Evolutionary conservation across 1,139 yeast species (phyloP).

Genomic region (Geotrichum armillariae): DNA sequence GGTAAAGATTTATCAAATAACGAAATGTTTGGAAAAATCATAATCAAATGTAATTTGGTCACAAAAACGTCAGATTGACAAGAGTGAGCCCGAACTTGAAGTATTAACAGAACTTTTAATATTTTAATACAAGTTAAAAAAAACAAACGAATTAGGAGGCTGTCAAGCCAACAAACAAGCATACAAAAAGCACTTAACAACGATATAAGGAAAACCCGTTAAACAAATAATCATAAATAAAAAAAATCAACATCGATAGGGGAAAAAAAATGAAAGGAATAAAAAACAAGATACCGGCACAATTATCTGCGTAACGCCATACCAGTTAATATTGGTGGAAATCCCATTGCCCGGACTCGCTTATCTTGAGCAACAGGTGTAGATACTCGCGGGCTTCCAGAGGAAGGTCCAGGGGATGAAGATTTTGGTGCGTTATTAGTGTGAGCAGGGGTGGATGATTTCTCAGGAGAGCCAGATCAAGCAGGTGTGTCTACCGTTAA

Average conservation of each 20-base stretch:
- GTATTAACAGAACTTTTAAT: no score
- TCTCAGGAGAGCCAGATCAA: slow-evolving; percentile 21
- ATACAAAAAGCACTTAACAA: no score
- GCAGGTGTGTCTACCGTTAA: slow-evolving; percentile 21
- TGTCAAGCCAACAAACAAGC: no score
- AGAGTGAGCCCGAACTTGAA: no score
- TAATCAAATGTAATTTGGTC: no score
- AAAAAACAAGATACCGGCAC: no score
- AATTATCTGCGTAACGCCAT: slow-evolving; percentile 23
- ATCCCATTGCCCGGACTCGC: slow-evolving; percentile 34
- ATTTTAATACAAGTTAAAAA: no score
- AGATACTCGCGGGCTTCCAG: slow-evolving; percentile 23
- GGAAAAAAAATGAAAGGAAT: slow-evolving; percentile 7
- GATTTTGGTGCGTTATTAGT: slow-evolving; percentile 10
- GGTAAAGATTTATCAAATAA: no score
- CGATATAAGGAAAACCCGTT: no score
- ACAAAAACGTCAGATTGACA: no score
- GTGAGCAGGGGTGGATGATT: slow-evolving; percentile 10
- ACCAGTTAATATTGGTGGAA: slow-evolving; percentile 34
- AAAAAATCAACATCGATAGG: background rate
- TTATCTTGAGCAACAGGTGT: slow-evolving; percentile 24
- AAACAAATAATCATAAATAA: slow-evolving; percentile 12
- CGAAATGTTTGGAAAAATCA: no score
- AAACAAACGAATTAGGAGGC: no score
- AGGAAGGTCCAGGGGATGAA: slow-evolving; percentile 25